Evolutionary conservation across 179 eudicot genomes (phyloP), one percentile per base, ranked within the genome.

Genomic region (Amaranthus tricolor): DNA sequence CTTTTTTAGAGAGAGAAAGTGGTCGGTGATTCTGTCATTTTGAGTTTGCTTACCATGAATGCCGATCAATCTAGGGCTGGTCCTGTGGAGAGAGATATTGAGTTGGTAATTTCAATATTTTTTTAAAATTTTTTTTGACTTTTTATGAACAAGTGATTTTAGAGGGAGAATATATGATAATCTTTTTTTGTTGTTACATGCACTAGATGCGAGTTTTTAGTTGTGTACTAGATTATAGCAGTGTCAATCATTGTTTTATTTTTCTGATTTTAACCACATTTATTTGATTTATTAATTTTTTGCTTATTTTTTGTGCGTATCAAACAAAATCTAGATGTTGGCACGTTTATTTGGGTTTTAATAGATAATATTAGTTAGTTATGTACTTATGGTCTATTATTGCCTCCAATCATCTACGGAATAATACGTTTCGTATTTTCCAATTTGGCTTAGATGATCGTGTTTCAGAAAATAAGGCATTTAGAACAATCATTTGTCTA

Each of bases 11-110:
- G 73, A 59, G 76, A 71, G 73, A 66, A 45, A 66, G 47, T 72
- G 19, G 59, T 72, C 20, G 79, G 66, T 80, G 79, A 80, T 66
- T 80, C 15, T 44, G 55, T 9, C 10, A 9, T 50, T 53, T n/a
- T 14, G 17, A 62, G 71, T 54, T 5, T 51, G 15, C 10, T 48
- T 63, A 73, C 44, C 73, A 81, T 81, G 84, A 81, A 74, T 77
- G 75, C 67, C 71, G 84, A 81, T 77, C 75, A 73, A 21, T 60
- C 78, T 45, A 77, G 81, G 54, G 84, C 58, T 64, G 81, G 81
- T 68, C 78, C 84, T 7, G 72, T 81, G 13, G 84, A 81, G 73
- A 62, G 84, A 74, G 84, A 81, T 44, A 60, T 77, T 66, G 84
- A 81, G 54, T 77, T 81, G 84, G 84, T 81, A 81, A 69, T 66